phyloP scores from a whole-genome alignment of 345 rosid species.

The Eucalyptus polyanthemos region DNA sequence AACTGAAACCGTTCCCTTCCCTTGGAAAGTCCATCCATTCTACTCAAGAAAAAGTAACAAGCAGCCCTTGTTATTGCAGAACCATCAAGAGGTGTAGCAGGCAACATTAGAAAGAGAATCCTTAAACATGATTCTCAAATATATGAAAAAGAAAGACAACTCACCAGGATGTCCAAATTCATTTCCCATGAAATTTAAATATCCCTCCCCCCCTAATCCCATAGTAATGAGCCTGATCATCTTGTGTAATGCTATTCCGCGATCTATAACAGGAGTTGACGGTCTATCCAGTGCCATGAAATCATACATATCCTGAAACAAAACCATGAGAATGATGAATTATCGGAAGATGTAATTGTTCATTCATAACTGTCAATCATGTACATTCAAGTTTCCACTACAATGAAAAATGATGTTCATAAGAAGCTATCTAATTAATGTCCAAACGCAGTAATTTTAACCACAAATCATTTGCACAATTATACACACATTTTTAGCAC shows the following conservation, averaged over 20 bases:
- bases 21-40: slow-evolving; percentile 99
- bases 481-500: background rate
- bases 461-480: background rate
- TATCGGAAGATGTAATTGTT: background rate
- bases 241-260: slow-evolving; percentile 96
- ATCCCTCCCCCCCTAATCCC: slow-evolving; percentile 98
- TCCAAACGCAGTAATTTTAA: background rate
- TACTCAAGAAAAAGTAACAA: slow-evolving; percentile 6
- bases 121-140: background rate
- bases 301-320: slow-evolving; percentile 87
- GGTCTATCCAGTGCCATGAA: slow-evolving; percentile 87
- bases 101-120: background rate
- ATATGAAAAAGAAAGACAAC: background rate
- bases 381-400: background rate
- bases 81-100: background rate
- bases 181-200: slow-evolving; percentile 97
- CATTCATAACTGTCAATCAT: background rate
- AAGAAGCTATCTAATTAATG: background rate
- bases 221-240: slow-evolving; percentile 91
- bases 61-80: background rate
- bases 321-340: background rate
- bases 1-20: slow-evolving; percentile 73
- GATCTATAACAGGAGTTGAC: slow-evolving; percentile 69
- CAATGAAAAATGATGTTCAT: background rate
- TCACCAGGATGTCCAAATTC: slow-evolving; percentile 99